These are phyloP conservation scores for Rhizodiscina lignyota DNA, from an alignment of 495 filamentous ascomycete species.

Conservation along the genomic window DNA sequence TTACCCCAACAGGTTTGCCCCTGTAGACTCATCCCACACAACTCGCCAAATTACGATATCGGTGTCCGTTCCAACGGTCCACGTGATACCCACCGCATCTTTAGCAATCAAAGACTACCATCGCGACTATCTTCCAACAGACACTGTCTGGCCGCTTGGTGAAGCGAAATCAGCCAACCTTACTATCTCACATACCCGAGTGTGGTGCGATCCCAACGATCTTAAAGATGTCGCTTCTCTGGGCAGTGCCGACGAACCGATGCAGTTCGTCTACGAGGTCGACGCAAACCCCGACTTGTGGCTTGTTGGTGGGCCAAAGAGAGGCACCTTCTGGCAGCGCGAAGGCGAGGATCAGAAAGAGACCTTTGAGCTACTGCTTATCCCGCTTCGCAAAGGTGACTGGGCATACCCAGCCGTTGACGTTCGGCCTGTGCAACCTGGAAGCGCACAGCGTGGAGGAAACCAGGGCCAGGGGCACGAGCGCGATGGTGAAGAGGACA, in stretches of 20 bases:
- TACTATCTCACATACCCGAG: constrained; percentile 56
- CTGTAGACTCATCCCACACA: too few species aligned
- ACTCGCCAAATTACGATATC: constrained; percentile 41
- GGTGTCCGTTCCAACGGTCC: constrained; percentile 74
- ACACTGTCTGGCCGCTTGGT: constrained; percentile 39
- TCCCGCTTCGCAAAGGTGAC: constrained; percentile 64
- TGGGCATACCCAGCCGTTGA: constrained; percentile 64
- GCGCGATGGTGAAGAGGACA: constrained; percentile 9
- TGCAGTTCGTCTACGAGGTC: constrained; percentile 76
- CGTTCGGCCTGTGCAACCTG: constrained; percentile 28
- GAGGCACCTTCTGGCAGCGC: constrained; percentile 70
- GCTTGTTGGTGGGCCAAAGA: constrained; percentile 68
- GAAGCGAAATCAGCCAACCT: constrained; percentile 57
- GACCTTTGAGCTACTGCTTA: constrained; percentile 45
- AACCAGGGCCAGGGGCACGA: constrained; percentile 12
- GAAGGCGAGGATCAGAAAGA: constrained; percentile 32
- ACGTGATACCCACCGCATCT: constrained; percentile 70
- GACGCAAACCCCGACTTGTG: constrained; percentile 59
- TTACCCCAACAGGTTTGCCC: too few species aligned
- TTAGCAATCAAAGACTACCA: constrained; percentile 34
- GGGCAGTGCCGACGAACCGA: constrained; percentile 23
- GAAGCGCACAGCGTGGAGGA: constrained; percentile 16
- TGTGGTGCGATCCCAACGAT: too few species aligned
- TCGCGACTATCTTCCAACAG: constrained; percentile 9
- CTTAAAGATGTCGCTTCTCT: constrained; percentile 14